phyloP scores from a whole-genome alignment of 129 eudicot species.

The Saposhnikovia divaricata region DNA sequence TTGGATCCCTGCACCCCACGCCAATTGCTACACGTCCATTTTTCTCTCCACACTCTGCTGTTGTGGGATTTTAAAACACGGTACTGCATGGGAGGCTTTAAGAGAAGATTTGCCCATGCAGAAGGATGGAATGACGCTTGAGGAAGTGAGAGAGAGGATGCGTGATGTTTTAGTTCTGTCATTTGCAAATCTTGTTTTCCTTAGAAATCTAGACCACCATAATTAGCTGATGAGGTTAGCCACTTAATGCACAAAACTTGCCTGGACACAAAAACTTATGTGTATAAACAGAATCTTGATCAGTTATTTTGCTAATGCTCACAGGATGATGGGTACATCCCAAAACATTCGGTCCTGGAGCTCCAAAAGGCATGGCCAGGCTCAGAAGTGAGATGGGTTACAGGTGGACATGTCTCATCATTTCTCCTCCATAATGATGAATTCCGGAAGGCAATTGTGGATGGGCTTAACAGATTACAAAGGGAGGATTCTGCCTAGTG shows the following conservation, averaged over 20 bases:
- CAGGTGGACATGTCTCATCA: conserved; percentile 91
- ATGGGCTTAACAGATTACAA: conserved; percentile 67
- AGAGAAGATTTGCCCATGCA: conserved; percentile 55
- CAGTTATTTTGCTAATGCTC: neutral
- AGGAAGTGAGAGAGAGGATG: conserved; percentile 78
- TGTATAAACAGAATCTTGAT: neutral
- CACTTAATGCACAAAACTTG: neutral
- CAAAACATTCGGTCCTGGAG: conserved; percentile 90
- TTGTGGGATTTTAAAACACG: conserved; percentile 78
- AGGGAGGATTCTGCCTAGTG: conserved; percentile 65
- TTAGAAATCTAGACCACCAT: neutral
- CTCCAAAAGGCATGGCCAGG: conserved; percentile 98
- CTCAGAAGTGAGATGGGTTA: conserved; percentile 99
- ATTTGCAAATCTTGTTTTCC: neutral
- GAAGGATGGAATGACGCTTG: conserved; percentile 50
- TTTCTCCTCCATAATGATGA: conserved; percentile 75
- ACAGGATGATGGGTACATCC: conserved; percentile 97
- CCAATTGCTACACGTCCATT: conserved; percentile 91
- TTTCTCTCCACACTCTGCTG: conserved; percentile 93
- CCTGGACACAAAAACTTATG: neutral
- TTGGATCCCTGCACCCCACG: conserved; percentile 85
- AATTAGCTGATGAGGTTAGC: neutral
- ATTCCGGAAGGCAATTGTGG: conserved; percentile 73
- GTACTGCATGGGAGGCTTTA: conserved; percentile 92
- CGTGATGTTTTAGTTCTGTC: conserved; percentile 55